These are phyloP conservation scores for Solanum bukasovii DNA, from an alignment of 257 asterid genomes.

Conservation along the genomic window DNA sequence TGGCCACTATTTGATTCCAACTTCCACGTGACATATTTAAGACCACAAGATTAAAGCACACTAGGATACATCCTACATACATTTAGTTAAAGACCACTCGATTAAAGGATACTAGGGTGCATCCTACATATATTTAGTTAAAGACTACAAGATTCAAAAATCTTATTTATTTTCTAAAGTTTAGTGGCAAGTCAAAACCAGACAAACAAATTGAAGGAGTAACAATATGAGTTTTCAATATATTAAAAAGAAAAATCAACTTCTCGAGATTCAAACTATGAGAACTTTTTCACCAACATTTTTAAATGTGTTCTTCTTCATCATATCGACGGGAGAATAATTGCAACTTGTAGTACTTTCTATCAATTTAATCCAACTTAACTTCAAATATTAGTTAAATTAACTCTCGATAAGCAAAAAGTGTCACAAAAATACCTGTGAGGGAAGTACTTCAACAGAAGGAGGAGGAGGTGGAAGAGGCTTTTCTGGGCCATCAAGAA, in stretches of 20 bases:
- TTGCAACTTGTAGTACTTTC: background rate
- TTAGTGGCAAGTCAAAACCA: rapidly evolving
- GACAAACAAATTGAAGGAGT: too few species aligned
- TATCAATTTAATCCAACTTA: background rate
- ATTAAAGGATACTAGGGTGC: too few species aligned
- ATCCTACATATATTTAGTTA: too few species aligned
- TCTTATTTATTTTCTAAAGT: too few species aligned
- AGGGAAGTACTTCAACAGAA: slow-evolving; percentile 53
- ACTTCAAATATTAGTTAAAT: background rate
- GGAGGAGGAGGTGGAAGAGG: slow-evolving; percentile 68
- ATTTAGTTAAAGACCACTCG: too few species aligned
- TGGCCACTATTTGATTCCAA: background rate
- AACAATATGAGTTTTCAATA: background rate
- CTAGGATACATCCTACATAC: too few species aligned
- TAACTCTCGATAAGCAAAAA: background rate
- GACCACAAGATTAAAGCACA: too few species aligned
- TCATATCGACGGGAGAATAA: background rate
- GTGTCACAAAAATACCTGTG: slow-evolving; percentile 33
- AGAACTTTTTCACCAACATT: too few species aligned
- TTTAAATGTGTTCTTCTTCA: background rate
- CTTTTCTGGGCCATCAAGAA: slow-evolving; percentile 39
- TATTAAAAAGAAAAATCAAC: too few species aligned
- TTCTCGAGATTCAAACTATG: too few species aligned
- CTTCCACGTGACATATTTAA: too few species aligned
- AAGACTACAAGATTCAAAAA: too few species aligned